phyloP scores from a whole-genome alignment of 164 flowering plant genomes.

The Macadamia integrifolia region DNA sequence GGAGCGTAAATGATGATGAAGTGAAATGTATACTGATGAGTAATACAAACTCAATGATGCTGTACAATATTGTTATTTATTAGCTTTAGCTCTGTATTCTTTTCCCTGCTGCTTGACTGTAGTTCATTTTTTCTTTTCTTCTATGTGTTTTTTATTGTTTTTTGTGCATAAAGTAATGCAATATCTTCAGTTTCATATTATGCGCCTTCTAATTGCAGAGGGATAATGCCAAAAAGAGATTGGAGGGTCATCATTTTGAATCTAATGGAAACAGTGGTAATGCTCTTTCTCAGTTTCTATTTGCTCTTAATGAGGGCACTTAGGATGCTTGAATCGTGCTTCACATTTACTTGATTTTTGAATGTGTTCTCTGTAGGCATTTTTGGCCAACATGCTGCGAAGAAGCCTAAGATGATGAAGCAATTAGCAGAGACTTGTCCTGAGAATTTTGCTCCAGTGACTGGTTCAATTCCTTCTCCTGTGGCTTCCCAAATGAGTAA shows the following conservation, averaged over 20 bases:
- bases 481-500: constrained; percentile 95
- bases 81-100: no score
- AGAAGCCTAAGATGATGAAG: constrained; percentile 72
- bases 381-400: constrained; percentile 52
- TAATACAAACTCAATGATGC: no score
- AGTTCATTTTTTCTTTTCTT: no score
- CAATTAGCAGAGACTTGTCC: constrained; percentile 54
- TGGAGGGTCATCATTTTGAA: constrained; percentile 56
- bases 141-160: no score
- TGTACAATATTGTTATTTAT: no score
- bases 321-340: not conserved
- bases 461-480: constrained; percentile 80
- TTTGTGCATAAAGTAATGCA: no score
- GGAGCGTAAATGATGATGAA: no score
- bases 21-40: no score
- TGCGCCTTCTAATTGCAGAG: constrained; percentile 39
- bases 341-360: not conserved
- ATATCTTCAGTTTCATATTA: not conserved
- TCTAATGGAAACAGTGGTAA: constrained; percentile 75
- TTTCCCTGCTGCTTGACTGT: no score
- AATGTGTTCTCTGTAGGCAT: constrained; percentile 37
- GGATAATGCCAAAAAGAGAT: constrained; percentile 59
- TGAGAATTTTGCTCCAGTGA: constrained; percentile 43
- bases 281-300: constrained; percentile 7
- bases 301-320: not conserved